phyloP scores from a whole-genome alignment of 202 grass and related monocot species.

The Musa balbisiana region DNA sequence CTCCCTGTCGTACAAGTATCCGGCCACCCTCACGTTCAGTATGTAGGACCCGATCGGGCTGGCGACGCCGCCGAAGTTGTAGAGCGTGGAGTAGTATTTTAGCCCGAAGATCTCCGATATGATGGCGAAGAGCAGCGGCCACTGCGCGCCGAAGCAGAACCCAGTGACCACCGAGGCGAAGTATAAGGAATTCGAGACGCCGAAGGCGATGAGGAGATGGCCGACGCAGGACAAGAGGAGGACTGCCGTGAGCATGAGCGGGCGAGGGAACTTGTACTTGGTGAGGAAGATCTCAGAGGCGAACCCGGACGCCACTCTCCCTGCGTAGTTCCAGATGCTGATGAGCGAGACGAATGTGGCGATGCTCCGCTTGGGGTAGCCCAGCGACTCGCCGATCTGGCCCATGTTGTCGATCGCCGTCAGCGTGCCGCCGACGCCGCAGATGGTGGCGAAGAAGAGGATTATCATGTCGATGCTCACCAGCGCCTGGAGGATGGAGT shows the following conservation, averaged over 20 bases:
- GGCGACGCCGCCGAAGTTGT: conserved; percentile 44
- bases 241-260: conserved; percentile 29
- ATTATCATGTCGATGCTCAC: conserved; percentile 69
- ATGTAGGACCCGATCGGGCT: conserved; percentile 48
- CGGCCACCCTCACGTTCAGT: conserved; percentile 46
- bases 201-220: conserved; percentile 49
- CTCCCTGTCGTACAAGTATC: conserved; percentile 36
- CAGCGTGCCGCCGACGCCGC: conserved; percentile 36
- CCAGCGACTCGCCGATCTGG: conserved; percentile 32
- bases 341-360: conserved; percentile 52
- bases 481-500: conserved; percentile 62
- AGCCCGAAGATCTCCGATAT: conserved; percentile 25
- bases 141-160: conserved; percentile 21
- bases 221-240: conserved; percentile 36
- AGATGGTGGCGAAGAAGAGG: conserved; percentile 55
- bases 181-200: conserved; percentile 28
- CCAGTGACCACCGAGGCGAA: conserved; percentile 43
- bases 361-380: conserved; percentile 37
- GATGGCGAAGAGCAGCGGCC: conserved; percentile 15
- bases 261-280: conserved; percentile 40
- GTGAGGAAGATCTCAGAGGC: conserved; percentile 42
- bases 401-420: conserved; percentile 35
- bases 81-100: conserved; percentile 59
- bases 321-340: conserved; percentile 74
- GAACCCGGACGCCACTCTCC: conserved; percentile 44